Evolutionary conservation across 78 protist species (phyloP).

Genomic region (Dictyostelium discoideum): dicty_2.7 NC_007089.4:2753501-2754000

Average conservation of each 20-base stretch:
- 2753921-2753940: conserved; percentile 81
- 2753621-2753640: conserved; percentile 37
- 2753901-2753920: too few relatives aligned
- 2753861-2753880: too few relatives aligned
- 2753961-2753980: conserved; percentile 77
- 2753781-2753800: not conserved
- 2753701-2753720: conserved; percentile 82
- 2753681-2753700: conserved; percentile 82
- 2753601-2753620: not conserved
- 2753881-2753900: too few relatives aligned
- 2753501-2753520: too few relatives aligned
- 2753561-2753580: too few relatives aligned
- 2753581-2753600: too few relatives aligned
- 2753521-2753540: too few relatives aligned
- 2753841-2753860: too few relatives aligned
- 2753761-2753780: conserved; percentile 92
- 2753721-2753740: conserved; percentile 87
- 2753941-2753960: conserved; percentile 66
- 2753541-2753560: too few relatives aligned
- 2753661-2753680: conserved; percentile 84
- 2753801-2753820: not conserved
- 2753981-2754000: conserved; percentile 80
- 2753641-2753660: conserved; percentile 92
- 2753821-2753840: too few relatives aligned
- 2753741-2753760: conserved; percentile 91